Evolutionary conservation across 2,329 filamentous ascomycete genomes (phyloP), one percentile per base, ranked within the genome.

Genomic region (Sporothrix variecibatus): DNA sequence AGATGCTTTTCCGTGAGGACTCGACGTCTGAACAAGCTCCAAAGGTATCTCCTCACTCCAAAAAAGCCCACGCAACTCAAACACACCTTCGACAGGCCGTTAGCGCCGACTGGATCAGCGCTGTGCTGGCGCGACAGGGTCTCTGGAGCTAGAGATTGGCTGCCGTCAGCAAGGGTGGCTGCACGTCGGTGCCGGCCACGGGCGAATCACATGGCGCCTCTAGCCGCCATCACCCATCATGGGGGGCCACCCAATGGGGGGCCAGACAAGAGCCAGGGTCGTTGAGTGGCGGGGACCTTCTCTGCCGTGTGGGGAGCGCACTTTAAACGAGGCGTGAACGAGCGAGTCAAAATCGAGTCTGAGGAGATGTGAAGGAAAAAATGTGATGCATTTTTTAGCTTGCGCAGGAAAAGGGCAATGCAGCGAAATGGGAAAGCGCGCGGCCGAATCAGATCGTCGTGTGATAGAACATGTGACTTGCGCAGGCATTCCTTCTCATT

Each of bases 91-190:
- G 17, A 69, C 46, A 34, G 20, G 34, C 38, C 38, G 28, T 75
- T 76, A 76, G 76, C 76, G 76, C 76, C 73, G 73, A 75, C 72
- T 75, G 75, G 76, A 74, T 72, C 74, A 71, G 69, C 73, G 51
- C 58, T 75, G 74, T 75, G 76, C 71, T 75, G 75, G 72, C 74
- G 67, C 34, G 53, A 64, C 75, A 75, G 74, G 76, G 74, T 70
- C 56, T 58, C 71, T 77, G 51, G 71, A 71, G 67, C 70, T 71
- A 72, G 70, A 71, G 75, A 77, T 77, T 77, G 76, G 76, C 74
- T 76, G 76, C 74, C 75, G 75, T 26, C 31, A 40, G 69, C 76
- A 75, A 68, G 76, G 75, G 64, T 72, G 46, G 20, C 53, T 73
- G 72, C 75, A 72, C 67, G 72, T 75, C 73, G 51, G 70, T 49